Base-by-base conservation (phyloP, 805 yeast genomes). In the Barnettozyma salicaria region DNA sequence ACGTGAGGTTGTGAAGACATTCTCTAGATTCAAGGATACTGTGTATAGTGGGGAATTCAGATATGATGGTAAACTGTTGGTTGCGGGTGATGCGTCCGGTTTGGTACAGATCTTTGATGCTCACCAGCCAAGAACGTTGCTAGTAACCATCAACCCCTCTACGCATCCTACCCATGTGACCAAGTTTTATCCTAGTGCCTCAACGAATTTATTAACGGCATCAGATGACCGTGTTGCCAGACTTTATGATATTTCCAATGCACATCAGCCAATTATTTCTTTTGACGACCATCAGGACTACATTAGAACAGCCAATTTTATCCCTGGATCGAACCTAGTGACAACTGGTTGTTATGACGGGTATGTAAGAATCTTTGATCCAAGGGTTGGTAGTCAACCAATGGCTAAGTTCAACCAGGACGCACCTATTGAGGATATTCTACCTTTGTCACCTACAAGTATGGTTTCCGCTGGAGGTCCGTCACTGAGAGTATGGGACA, bases 281-380 rank as follows among this genome's bases (percentile, higher is more conserved):
- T 79, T 86, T 43, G 73, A 70, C 19, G 81, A 74, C 48, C 97
- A 92, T 56, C 73, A 76, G 22, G 98, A 92, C 63, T 92, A 92
- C 58, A 80, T 92, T 25, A 73, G 98, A 49, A 68, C 90, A 5
- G 94, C 85, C 6, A 70, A 70, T 39, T 86, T 86, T 57, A 72
- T 89, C 25, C 90, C 90, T 3, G 79, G 82, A 36, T 80, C 87
- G 20, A 84, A 83, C 53, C 65, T 89, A 43, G 65, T 92, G n/a
- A 80, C 82, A 12, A 86, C 96, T 1, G 98, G 97, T 36, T 88
- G 94, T 54, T 92, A 92, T 56, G 98, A 92, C 60, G 95, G 96
- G 8, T 59, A 66, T 19, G 80, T 90, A 5, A 69, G 97, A 47
- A 59, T 92, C 6, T 90, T 81, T 53, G 98, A 90, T 63, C 74